These are phyloP conservation scores for Erigeron canadensis DNA, from an alignment of 129 eudicot species.

Conservation along the genomic window DNA sequence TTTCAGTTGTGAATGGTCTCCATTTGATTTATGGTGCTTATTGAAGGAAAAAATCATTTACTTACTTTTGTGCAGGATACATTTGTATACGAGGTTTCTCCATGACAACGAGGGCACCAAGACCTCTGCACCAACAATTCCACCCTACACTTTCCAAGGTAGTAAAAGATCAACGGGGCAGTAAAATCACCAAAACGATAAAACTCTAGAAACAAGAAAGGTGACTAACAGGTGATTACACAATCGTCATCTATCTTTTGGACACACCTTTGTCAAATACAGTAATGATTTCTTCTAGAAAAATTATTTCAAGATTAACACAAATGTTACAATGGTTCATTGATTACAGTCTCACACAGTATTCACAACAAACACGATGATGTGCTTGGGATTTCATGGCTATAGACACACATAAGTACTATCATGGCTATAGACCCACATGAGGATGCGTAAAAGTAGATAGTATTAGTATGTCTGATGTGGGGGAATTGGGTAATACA, in stretches of 20 bases:
- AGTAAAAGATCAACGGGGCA: background rate
- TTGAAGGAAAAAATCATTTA: background rate
- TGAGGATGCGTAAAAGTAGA: too few species aligned
- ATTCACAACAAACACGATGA: too few species aligned
- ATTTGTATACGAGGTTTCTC: conserved; percentile 35
- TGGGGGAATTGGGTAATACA: too few species aligned
- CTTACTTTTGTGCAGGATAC: conserved; percentile 22
- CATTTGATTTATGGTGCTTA: background rate
- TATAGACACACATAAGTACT: too few species aligned
- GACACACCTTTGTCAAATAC: too few species aligned
- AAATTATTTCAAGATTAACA: too few species aligned
- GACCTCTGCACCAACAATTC: conserved; percentile 20
- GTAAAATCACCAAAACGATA: conserved; percentile 23
- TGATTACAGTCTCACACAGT: too few species aligned
- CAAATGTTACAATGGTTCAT: too few species aligned
- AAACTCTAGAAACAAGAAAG: background rate
- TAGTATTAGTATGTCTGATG: too few species aligned
- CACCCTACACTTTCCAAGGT: conserved; percentile 1
- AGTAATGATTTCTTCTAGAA: too few species aligned
- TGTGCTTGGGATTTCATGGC: too few species aligned
- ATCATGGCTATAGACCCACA: too few species aligned
- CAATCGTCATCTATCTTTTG: background rate
- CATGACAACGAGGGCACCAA: conserved; percentile 27
- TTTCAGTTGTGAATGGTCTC: background rate
- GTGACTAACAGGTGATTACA: background rate